Evolutionary conservation across 192 early-diverging fungal genomes (phyloP).

Genomic region (Lobulomyces angularis): DNA sequence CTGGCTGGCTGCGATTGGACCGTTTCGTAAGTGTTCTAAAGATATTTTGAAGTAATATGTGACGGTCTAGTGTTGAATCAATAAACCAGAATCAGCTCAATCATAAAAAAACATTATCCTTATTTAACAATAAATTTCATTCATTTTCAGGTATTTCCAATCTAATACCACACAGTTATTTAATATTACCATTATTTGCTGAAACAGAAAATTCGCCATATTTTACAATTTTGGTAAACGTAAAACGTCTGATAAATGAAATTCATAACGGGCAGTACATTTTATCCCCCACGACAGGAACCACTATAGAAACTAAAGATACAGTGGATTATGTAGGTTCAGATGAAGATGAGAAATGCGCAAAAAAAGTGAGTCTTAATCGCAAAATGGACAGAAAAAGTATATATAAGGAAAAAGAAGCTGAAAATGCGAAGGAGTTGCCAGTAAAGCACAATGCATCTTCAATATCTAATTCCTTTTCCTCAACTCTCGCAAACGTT

Average conservation of each 20-base stretch:
- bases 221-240: conserved; percentile 25
- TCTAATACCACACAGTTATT: neutral
- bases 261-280: conserved; percentile 26
- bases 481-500: no score
- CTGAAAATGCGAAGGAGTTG: no score
- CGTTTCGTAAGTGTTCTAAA: conserved; percentile 24
- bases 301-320: no score
- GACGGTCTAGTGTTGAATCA: conserved; percentile 15
- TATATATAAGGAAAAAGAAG: no score
- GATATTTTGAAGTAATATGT: conserved; percentile 15
- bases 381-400: no score
- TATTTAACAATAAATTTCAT: conserved; percentile 8
- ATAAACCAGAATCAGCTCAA: conserved; percentile 14
- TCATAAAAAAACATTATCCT: conserved; percentile 19
- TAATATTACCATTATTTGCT: conserved; percentile 8
- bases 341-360: no score
- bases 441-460: no score
- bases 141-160: conserved; percentile 6
- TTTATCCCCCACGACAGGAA: conserved; percentile 10
- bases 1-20: conserved; percentile 39
- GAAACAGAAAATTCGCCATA: conserved; percentile 6
- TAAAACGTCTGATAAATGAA: conserved; percentile 35
- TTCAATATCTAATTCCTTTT: no score
- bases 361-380: no score
- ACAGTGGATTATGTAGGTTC: no score